Evolutionary conservation across 2,329 filamentous ascomycete genomes (phyloP).

Genomic region (Phoma sp.): DNA sequence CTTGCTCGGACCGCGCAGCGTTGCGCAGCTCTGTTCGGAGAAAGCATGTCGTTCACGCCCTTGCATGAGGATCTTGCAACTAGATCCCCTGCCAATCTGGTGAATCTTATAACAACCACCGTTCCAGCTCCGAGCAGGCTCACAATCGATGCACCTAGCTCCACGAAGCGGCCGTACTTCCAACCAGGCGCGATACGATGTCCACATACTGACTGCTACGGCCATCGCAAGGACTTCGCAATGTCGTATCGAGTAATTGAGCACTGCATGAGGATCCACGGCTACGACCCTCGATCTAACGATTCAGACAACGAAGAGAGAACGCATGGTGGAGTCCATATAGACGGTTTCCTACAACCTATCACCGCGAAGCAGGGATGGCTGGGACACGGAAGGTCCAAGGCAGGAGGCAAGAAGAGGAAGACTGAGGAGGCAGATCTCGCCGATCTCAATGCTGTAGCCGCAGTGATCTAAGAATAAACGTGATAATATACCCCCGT

Average conservation of each 20-base stretch:
- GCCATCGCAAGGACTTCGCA: slow-evolving; percentile 33
- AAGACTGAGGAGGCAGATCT: not conserved
- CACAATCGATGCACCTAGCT: not conserved
- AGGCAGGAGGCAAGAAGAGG: slow-evolving; percentile 21
- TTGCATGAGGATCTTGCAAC: slow-evolving; percentile 54
- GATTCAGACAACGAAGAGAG: slow-evolving; percentile 54
- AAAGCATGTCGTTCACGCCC: slow-evolving; percentile 70
- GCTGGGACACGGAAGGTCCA: slow-evolving; percentile 32
- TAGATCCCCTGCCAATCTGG: slow-evolving; percentile 31
- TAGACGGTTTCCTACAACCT: slow-evolving; percentile 70
- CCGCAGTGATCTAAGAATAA: not conserved
- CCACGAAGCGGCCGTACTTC: slow-evolving; percentile 36
- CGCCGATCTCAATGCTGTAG: not conserved
- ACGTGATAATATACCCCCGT: not conserved
- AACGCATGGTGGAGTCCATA: slow-evolving; percentile 68
- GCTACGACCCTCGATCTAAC: slow-evolving; percentile 48
- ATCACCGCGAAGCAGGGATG: slow-evolving; percentile 50
- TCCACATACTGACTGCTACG: slow-evolving; percentile 41
- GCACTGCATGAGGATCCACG: slow-evolving; percentile 57
- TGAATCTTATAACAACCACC: slow-evolving; percentile 45
- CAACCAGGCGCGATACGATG: slow-evolving; percentile 37
- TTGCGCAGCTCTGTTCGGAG: slow-evolving; percentile 76
- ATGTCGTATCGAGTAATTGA: slow-evolving; percentile 43
- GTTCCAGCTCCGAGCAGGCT: slow-evolving; percentile 23
- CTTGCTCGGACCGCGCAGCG: slow-evolving; percentile 74